Evolutionary conservation across 129 eudicot species (phyloP), one percentile per base, ranked within the genome.

Genomic region (Flaveria sonorensis): DNA sequence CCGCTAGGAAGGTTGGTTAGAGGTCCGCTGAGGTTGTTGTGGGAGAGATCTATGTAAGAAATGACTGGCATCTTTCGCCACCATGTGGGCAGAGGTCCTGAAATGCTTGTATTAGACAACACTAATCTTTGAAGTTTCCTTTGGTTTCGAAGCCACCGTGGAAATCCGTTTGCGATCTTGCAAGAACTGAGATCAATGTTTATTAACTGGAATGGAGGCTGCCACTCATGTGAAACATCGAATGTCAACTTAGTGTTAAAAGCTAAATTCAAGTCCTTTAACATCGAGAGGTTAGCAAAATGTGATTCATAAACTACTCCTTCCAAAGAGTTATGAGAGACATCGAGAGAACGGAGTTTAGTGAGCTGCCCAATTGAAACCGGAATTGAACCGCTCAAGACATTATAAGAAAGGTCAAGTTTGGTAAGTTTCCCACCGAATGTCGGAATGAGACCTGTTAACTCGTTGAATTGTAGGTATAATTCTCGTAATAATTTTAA

Each of bases 81-180:
- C 81, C 81, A 82, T 10, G n/a, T 12, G 18, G 67, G 67, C 1
- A 60, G 1, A 12, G 67, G 40, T 60, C 66, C 66, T 24, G 66
- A 24, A 60, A 60, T 60, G 39, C 40, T 19, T 3, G 40, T 10
- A 21, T 19, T 60, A 26, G 40, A 60, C 18, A 60, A 12, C 9
- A 0, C 1, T 12, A 24, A 11, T 0, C 66, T 23, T 0, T 24
- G 0, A 3, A 60, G 40, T 10, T 60, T 24, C 40, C 40, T 60
- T 8, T 60, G 66, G 13, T 24, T 60, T 23, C n/a, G 76, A 15
- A 77, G 73, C 86, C 79, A 83, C 7, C 19, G 18, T 7, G 83
- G 86, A 72, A 83, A 82, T 0, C n/a, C 43, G 1, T 66, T 71
- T 4, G 28, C 71, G 1, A 82, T 52, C 0, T 69, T 52, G 39